A percentile compares a stretch with the other conserved stretches of the same genome.
These are phyloP conservation scores for Epithemia pelagica DNA, from an alignment of 108 stramenopile genomes.

Conservation along the genomic window DNA sequence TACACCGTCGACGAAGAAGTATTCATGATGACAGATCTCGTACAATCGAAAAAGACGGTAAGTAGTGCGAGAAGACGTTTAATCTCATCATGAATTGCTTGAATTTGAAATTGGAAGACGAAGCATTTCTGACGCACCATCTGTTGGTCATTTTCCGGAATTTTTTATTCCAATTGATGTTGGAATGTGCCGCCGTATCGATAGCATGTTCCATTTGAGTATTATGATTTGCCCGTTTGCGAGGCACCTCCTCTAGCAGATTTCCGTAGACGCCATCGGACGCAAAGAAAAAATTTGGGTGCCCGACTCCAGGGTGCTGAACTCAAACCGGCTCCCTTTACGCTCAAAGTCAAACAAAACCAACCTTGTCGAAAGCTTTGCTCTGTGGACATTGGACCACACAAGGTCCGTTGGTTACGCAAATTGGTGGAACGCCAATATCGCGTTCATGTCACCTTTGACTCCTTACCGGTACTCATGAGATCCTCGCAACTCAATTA, in stretches of 20 bases:
- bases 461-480: constrained; percentile 75
- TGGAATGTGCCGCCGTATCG: no score
- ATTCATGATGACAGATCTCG: constrained; percentile 64
- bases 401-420: constrained; percentile 61
- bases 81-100: no score
- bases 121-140: no score
- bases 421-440: constrained; percentile 90
- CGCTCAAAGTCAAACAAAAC: constrained; percentile 35
- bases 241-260: constrained; percentile 17
- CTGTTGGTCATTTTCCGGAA: no score
- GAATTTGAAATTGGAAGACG: no score
- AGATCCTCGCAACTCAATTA: constrained; percentile 71
- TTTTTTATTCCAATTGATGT: no score
- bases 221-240: constrained; percentile 88
- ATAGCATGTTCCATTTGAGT: constrained; percentile 89
- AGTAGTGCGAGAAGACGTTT: no score
- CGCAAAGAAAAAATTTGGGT: constrained; percentile 57
- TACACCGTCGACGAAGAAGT: constrained; percentile 47
- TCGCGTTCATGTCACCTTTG: constrained; percentile 83
- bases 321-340: constrained; percentile 56
- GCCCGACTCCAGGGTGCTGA: constrained; percentile 64
- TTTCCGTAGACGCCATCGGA: not conserved
- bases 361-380: constrained; percentile 57
- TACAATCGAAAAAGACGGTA: constrained; percentile 65
- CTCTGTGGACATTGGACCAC: constrained; percentile 38